Evolutionary conservation across 2,329 filamentous ascomycete genomes (phyloP).

Genomic region (Clarireedia sp.): DNA sequence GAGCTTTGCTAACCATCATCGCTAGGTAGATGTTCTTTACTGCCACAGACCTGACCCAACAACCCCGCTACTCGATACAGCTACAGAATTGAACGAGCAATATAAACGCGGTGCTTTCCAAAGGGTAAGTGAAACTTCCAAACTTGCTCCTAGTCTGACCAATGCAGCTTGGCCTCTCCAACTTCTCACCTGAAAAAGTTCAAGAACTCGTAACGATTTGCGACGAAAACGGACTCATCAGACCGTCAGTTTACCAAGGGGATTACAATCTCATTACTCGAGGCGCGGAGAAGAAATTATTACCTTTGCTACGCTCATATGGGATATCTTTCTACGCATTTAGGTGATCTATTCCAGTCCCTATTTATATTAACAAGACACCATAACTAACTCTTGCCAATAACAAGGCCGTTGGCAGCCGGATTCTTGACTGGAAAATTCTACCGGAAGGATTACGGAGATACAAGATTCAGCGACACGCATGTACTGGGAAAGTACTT

Average conservation of each 20-base stretch:
- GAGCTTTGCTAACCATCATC: not conserved
- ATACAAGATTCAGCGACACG: not conserved
- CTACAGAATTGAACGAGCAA: conserved; percentile 22
- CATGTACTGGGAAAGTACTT: not conserved
- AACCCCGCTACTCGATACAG: conserved; percentile 20
- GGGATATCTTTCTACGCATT: not conserved
- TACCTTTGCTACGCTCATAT: not conserved
- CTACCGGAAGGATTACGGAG: not conserved
- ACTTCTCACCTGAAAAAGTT: not conserved
- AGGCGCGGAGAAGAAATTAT: not conserved
- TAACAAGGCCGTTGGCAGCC: not conserved
- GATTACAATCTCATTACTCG: conserved; percentile 19
- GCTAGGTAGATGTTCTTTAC: conserved; percentile 8
- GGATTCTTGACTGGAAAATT: not conserved
- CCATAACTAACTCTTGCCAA: not conserved
- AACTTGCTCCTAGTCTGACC: conserved; percentile 21
- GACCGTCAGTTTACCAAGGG: conserved; percentile 28
- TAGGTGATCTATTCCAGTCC: not conserved
- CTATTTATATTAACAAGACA: not conserved
- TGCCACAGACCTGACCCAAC: conserved; percentile 13
- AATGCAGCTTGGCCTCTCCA: conserved; percentile 13
- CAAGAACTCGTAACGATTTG: not conserved
- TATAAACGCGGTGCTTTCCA: conserved; percentile 25
- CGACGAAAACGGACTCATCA: conserved; percentile 12
- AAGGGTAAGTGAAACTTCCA: conserved; percentile 15